These are phyloP conservation scores for Paragyromitra xinjiangensis DNA, from an alignment of 495 filamentous ascomycete genomes.

Conservation along the genomic window DNA sequence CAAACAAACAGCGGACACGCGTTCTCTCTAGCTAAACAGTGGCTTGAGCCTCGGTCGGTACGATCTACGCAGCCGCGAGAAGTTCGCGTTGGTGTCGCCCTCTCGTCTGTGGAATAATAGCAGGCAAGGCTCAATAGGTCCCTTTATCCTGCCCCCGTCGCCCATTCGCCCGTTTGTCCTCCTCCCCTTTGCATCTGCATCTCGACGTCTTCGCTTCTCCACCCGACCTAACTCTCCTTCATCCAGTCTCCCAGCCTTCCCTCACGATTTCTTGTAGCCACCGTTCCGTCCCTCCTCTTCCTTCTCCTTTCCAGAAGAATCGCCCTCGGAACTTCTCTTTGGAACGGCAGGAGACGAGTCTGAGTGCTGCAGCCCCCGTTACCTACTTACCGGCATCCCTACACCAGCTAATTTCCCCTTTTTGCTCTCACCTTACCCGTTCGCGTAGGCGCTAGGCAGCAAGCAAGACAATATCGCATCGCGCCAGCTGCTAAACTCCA, in stretches of 20 bases:
- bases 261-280: conserved; percentile 39
- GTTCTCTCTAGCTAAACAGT: conserved; percentile 31
- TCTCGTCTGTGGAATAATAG: conserved; percentile 31
- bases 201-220: conserved; percentile 49
- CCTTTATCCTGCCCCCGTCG: conserved; percentile 50
- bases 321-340: conserved; percentile 30
- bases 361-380: conserved; percentile 46
- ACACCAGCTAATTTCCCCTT: conserved; percentile 56
- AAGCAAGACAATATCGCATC: conserved; percentile 56
- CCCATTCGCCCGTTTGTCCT: conserved; percentile 41
- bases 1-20: conserved; percentile 3
- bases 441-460: conserved; percentile 54
- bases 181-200: conserved; percentile 51
- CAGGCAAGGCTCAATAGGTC: conserved; percentile 40
- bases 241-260: conserved; percentile 55
- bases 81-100: conserved; percentile 29
- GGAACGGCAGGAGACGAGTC: conserved; percentile 39
- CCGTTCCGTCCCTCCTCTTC: conserved; percentile 45
- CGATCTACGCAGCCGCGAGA: conserved; percentile 37
- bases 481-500: conserved; percentile 49
- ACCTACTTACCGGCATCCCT: conserved; percentile 44
- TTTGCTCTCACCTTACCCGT: conserved; percentile 51
- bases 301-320: conserved; percentile 52
- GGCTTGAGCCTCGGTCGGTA: conserved; percentile 32
- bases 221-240: conserved; percentile 46